Evolutionary conservation across 2,329 filamentous ascomycete genomes (phyloP).

Genomic region (Aspergillus felis): DNA sequence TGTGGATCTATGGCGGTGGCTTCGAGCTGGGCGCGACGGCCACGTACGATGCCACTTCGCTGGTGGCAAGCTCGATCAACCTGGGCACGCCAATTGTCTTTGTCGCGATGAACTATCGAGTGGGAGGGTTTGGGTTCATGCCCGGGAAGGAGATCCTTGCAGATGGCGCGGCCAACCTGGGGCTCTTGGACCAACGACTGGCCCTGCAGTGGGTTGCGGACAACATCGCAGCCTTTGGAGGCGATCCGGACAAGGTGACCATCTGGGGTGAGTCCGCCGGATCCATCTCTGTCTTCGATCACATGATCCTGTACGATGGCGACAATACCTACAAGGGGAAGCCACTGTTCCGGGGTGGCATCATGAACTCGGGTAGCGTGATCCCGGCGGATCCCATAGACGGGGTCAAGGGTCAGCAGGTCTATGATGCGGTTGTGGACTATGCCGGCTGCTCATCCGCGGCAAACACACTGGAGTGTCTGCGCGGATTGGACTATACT

Average conservation of each 20-base stretch:
- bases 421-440: slow-evolving; percentile 47
- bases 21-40: slow-evolving; percentile 46
- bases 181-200: slow-evolving; percentile 68
- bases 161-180: slow-evolving; percentile 67
- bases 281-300: slow-evolving; percentile 69
- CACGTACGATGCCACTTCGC: slow-evolving; percentile 32
- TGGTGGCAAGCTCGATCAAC: slow-evolving; percentile 38
- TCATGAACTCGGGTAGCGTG: slow-evolving; percentile 71
- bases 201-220: slow-evolving; percentile 73
- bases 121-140: slow-evolving; percentile 71
- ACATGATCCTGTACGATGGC: slow-evolving; percentile 70
- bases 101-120: slow-evolving; percentile 73
- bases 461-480: slow-evolving; percentile 45
- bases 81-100: slow-evolving; percentile 65
- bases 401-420: slow-evolving; percentile 59
- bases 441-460: slow-evolving; percentile 44
- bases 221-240: slow-evolving; percentile 73
- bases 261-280: slow-evolving; percentile 74
- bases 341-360: slow-evolving; percentile 68
- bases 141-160: slow-evolving; percentile 63
- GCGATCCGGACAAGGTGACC: slow-evolving; percentile 72
- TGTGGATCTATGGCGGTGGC: slow-evolving; percentile 68
- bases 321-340: slow-evolving; percentile 71
- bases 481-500: slow-evolving; percentile 45
- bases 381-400: slow-evolving; percentile 63